Evolutionary conservation across 441 rosid genomes (phyloP).

Genomic region (Erodium texanum): DNA sequence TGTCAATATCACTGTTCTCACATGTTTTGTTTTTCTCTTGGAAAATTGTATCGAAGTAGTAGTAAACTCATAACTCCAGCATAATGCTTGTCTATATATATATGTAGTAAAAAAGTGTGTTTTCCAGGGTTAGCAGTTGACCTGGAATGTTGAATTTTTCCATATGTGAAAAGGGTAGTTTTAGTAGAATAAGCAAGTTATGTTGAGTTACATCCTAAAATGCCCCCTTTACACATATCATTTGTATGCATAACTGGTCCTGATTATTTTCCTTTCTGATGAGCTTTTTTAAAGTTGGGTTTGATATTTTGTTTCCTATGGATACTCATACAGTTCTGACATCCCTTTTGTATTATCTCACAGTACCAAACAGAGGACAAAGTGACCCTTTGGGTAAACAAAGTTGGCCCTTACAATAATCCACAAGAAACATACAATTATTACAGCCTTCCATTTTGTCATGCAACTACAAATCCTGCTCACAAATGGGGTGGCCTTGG

Average conservation of each 20-base stretch:
- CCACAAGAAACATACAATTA: constrained; percentile 99
- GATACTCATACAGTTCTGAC: background rate
- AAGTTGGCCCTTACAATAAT: constrained; percentile 98
- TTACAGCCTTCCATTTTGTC: constrained; percentile 98
- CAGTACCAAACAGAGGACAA: constrained; percentile 80
- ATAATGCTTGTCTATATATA: background rate
- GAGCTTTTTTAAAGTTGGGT: background rate
- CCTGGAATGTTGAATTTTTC: background rate
- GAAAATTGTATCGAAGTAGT: background rate
- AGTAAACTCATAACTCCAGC: background rate
- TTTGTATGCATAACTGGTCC: background rate
- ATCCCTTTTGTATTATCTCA: constrained; percentile 16
- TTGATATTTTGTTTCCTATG: background rate
- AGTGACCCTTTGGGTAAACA: constrained; percentile 96
- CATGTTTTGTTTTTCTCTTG: background rate
- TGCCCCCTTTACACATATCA: background rate
- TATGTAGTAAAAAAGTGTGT: background rate
- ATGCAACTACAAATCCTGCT: constrained; percentile 39
- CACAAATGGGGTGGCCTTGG: constrained; percentile 99
- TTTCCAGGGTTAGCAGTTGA: background rate
- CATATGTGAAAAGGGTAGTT: background rate
- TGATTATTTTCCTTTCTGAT: background rate
- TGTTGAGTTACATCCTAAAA: background rate
- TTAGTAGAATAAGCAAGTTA: background rate
- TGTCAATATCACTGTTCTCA: background rate